phyloP scores from a whole-genome alignment of 2,329 filamentous ascomycete genomes.

The Kalmusia sp. region DNA sequence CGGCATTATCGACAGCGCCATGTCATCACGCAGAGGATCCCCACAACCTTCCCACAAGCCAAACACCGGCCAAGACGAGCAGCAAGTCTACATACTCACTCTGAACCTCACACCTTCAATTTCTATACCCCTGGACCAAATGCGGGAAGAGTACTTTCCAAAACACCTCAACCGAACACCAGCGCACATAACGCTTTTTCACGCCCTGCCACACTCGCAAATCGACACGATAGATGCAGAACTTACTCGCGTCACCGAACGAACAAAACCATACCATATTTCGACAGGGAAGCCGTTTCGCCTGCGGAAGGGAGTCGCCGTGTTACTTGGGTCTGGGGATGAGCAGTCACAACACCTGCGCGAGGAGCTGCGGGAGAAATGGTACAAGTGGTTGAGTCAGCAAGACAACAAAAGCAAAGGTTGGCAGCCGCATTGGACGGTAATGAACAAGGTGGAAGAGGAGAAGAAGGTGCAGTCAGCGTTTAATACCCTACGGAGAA shows the following conservation, averaged over 20 bases:
- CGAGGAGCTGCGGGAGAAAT: constrained; percentile 40
- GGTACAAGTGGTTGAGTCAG: constrained; percentile 49
- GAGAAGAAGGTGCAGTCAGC: constrained; percentile 45
- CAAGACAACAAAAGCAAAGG: constrained; percentile 50
- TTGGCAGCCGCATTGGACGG: constrained; percentile 52
- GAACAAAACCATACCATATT: constrained; percentile 46
- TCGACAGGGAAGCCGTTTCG: constrained; percentile 49
- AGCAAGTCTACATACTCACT: constrained; percentile 53
- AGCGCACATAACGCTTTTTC: constrained; percentile 55
- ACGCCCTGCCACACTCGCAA: constrained; percentile 52
- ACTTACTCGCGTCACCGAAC: constrained; percentile 35
- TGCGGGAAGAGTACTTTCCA: constrained; percentile 52
- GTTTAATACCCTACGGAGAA: constrained; percentile 43
- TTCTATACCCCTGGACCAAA: constrained; percentile 46
- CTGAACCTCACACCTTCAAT: constrained; percentile 48
- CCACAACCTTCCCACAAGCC: constrained; percentile 35
- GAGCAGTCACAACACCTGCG: constrained; percentile 45
- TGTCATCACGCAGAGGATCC: background rate
- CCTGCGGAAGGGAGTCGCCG: constrained; percentile 51
- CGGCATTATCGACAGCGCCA: background rate
- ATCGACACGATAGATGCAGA: constrained; percentile 43
- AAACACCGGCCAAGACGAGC: constrained; percentile 38
- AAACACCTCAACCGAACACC: constrained; percentile 51
- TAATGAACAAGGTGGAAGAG: constrained; percentile 57
- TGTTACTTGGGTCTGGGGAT: constrained; percentile 43